Conservation (phyloP, 2,329 filamentous ascomycete species). For the Hypoxylon sp. region DNA sequence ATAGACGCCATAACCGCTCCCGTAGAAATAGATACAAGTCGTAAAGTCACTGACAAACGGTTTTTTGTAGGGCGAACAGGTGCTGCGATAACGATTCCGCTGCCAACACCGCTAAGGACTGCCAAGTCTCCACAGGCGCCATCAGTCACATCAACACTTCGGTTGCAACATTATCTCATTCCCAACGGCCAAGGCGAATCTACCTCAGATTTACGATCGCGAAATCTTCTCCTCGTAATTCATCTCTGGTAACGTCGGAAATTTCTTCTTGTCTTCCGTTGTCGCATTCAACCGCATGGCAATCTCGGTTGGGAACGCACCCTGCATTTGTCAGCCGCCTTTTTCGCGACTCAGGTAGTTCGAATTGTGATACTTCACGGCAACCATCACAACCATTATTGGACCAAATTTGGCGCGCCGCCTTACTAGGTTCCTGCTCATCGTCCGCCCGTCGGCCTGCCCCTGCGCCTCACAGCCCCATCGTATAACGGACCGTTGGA, state of each 20-base stretch:
- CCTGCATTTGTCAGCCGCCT: conserved; percentile 24
- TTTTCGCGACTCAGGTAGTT: conserved; percentile 20
- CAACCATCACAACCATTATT: conserved; percentile 28
- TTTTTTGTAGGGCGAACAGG: no score
- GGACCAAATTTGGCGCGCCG: conserved; percentile 26
- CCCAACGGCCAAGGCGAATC: conserved; percentile 3
- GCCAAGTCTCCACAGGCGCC: conserved; percentile 10
- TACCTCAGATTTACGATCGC: conserved; percentile 13
- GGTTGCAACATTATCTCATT: conserved; percentile 28
- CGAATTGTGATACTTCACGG: conserved; percentile 33
- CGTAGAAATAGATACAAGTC: no score
- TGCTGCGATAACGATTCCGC: no score
- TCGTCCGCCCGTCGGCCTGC: conserved; percentile 10
- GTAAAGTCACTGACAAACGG: no score
- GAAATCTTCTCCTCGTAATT: conserved; percentile 1
- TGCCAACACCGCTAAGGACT: conserved; percentile 3
- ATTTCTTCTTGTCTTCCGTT: neutral
- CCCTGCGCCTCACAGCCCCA: conserved; percentile 27
- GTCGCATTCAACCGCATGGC: conserved; percentile 15
- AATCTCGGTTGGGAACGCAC: conserved; percentile 1
- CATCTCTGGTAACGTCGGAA: conserved; percentile 1
- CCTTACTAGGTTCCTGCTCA: conserved; percentile 31
- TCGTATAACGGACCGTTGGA: conserved; percentile 17
- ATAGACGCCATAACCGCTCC: no score
- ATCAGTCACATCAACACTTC: conserved; percentile 20